These are phyloP conservation scores for Blastobotrys mokoenaii DNA, from an alignment of 805 yeast genomes.

Conservation along the genomic window DNA sequence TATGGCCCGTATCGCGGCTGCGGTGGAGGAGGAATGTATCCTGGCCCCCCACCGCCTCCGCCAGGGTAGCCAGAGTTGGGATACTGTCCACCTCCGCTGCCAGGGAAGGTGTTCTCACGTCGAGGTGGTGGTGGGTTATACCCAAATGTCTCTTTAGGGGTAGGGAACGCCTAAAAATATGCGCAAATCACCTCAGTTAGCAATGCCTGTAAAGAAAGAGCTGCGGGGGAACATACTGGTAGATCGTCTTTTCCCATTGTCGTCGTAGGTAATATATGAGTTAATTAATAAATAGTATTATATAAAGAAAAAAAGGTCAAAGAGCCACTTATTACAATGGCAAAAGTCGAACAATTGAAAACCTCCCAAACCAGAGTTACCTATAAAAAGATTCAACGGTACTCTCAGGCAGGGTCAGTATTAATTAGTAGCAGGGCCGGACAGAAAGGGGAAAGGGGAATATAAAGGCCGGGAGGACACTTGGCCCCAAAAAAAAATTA, in stretches of 20 bases:
- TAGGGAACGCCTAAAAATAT: conserved; percentile 15
- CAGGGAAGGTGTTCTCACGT: neutral
- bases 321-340: too few relatives aligned
- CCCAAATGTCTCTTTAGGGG: conserved; percentile 18
- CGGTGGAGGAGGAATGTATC: conserved; percentile 6
- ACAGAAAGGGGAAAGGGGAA: too few relatives aligned
- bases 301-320: neutral
- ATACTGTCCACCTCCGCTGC: neutral
- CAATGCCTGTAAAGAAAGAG: too few relatives aligned
- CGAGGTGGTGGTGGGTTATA: conserved; percentile 4
- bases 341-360: too few relatives aligned
- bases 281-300: conserved; percentile 19
- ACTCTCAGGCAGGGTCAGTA: too few relatives aligned
- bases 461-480: too few relatives aligned
- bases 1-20: conserved; percentile 6
- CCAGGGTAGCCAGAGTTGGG: neutral
- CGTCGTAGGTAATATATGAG: conserved; percentile 14
- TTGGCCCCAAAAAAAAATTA: too few relatives aligned
- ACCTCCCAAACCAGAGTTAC: too few relatives aligned
- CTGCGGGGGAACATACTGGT: conserved; percentile 9
- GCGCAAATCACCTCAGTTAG: neutral
- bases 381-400: too few relatives aligned
- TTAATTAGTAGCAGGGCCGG: too few relatives aligned
- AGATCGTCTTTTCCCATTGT: conserved; percentile 15
- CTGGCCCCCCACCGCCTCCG: conserved; percentile 1